Evolutionary conservation across 1,284 basidiomycete species (phyloP), one percentile per base, ranked within the genome.

Genomic region (Cryptococcus sp.): DNA sequence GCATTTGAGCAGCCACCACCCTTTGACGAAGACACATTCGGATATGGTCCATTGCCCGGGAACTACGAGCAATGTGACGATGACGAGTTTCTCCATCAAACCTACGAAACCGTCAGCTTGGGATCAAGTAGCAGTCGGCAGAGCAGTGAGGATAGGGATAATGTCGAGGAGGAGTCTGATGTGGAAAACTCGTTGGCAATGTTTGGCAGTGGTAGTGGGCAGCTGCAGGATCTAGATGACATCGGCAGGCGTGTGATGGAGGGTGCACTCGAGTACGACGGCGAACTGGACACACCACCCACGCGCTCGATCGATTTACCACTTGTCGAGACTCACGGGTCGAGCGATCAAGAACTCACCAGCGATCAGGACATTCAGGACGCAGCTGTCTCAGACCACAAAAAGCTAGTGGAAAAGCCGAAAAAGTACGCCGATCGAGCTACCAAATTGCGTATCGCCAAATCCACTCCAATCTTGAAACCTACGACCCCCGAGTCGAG

Each of bases 31-130:
- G 64, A 67, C 24, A 62, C 59, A 19, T 70, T 60, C 45, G 67
- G 62, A 9, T 70, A 64, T 51, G 60, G 54, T 19, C 67, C 64
- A 7, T 51, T 70, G 21, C 69, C 69, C 7, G 61, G 60, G 5
- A 68, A 69, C 46, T 72, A 73, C 47, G 70, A 73, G 46, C 60
- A 56, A 7, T 61, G 67, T 49, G 62, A 56, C 45, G 63, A 61
- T 21, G 70, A 16, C 16, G 14, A 4, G 36, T 16, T 39, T 14
- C 16, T 16, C 16, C 16, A 39, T 16, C 36, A 39, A 7, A 5
- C 7, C 36, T 39, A 7, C 36, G 36, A 39, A n/a, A 16, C 16
- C 16, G 36, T 7, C 7, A 39, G 36, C 36, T 16, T 39, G 16
- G 36, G 18, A 14, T 39, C 14, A 16, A 7, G 7, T 39, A 19